A percentile compares a stretch with the other conserved stretches of the same genome.
These are phyloP conservation scores for Schizophyllum commune DNA, from an alignment of 1,284 basidiomycete species.

Conservation along the genomic window DNA sequence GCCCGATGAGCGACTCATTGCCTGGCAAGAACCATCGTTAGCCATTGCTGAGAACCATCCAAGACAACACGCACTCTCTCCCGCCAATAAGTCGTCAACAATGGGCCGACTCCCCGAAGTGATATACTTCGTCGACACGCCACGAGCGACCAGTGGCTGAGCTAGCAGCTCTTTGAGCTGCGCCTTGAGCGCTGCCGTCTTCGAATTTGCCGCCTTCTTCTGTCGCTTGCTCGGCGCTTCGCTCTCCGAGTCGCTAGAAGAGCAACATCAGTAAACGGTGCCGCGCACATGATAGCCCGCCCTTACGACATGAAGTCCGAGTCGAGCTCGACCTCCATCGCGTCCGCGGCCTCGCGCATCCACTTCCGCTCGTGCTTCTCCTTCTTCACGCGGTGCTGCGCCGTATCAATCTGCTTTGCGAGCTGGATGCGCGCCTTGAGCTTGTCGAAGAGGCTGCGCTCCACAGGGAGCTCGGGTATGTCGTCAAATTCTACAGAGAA, in stretches of 20 bases:
- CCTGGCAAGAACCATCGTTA: slow-evolving; percentile 22
- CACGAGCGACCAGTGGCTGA: slow-evolving; percentile 77
- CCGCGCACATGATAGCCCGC: too few relatives aligned
- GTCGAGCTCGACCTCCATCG: slow-evolving; percentile 90
- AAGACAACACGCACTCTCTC: slow-evolving; percentile 49
- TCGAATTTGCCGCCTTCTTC: slow-evolving; percentile 40
- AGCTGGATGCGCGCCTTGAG: slow-evolving; percentile 79
- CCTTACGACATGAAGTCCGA: slow-evolving; percentile 60
- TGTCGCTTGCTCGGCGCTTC: slow-evolving; percentile 37
- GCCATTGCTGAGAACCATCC: not conserved
- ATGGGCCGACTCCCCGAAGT: slow-evolving; percentile 78
- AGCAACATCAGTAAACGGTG: too few relatives aligned
- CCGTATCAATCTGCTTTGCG: slow-evolving; percentile 81
- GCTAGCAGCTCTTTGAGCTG: slow-evolving; percentile 69
- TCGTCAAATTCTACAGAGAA: slow-evolving; percentile 48
- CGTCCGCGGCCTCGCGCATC: slow-evolving; percentile 86
- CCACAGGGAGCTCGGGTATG: slow-evolving; percentile 74
- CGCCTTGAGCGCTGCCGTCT: slow-evolving; percentile 57
- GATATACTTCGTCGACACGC: slow-evolving; percentile 81
- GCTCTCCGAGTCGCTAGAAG: slow-evolving; percentile 33
- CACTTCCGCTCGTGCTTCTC: slow-evolving; percentile 88
- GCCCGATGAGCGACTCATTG: slow-evolving; percentile 45
- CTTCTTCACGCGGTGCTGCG: slow-evolving; percentile 80
- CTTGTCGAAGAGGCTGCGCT: slow-evolving; percentile 79
- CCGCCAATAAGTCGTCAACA: slow-evolving; percentile 73